Evolutionary conservation across 2,329 filamentous ascomycete genomes (phyloP), one percentile per base, ranked within the genome.

Genomic region (Trichothecium roseum): DNA sequence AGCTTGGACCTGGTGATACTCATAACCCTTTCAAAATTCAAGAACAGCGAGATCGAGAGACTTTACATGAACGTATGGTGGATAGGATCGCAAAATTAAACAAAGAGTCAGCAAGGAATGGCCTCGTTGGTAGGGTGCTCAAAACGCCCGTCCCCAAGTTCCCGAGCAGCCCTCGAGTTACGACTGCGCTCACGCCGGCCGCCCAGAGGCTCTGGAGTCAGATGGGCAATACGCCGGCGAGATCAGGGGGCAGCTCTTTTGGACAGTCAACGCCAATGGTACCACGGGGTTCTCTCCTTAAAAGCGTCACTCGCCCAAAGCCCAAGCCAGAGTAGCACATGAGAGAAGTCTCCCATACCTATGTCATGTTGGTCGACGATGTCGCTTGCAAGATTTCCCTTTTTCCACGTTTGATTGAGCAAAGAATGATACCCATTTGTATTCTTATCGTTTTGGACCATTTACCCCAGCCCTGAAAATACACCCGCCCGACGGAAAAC

Each of bases 31-130:
- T 96, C 57, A 78, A 76, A 39, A 73, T 96, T 32, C 71, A 78
- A 43, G 78, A 85, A 37, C 77, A 81, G 36, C 77, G 84, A 36
- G 76, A 72, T 42, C 69, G 89, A 27, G 91, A 96, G 60, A 78
- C 76, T 26, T 62, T 96, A 18, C 87, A 93, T 55, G 78, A 89
- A 49, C 75, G 79, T 26, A 85, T 95, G 71, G 87, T 95, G 3
- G 88, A 94, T 42, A 76, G 76, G 35, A 84, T 84, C 16, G 75
- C 83, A 10, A 76, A 77, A 48, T 81, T 72, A 3, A 88, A 87
- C 53, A 74, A 80, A 34, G 68, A 69, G 18, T 69, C 73, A 4
- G 68, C 71, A 7, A 71, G 68, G 37, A 62, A 70, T 14, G 77
- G 75, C 17, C 67, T 75, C 42, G 75, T 69, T 4, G 78, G 71